phyloP scores from a whole-genome alignment of 108 stramenopile species.

The Aurantiochytrium sp. region DNA sequence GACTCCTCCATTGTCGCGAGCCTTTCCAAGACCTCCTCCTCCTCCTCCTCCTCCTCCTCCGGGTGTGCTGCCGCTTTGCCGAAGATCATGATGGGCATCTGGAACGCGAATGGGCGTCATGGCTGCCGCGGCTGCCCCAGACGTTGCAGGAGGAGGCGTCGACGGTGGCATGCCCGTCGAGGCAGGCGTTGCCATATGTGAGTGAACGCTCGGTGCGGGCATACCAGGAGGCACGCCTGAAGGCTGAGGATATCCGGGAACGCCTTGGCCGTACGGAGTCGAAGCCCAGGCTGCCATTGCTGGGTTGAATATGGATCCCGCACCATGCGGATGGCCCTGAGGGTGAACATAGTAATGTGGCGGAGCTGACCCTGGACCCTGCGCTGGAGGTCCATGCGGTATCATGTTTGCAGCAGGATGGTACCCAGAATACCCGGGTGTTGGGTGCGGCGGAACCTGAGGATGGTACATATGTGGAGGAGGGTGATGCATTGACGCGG shows the following conservation, averaged over 20 bases:
- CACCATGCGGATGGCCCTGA: background rate
- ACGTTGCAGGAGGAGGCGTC: too few species aligned
- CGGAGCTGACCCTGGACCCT: background rate
- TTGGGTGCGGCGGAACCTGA: background rate
- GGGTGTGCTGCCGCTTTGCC: too few species aligned
- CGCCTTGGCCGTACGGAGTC: background rate
- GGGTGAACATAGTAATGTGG: background rate
- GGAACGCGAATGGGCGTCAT: too few species aligned
- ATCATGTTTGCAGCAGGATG: background rate
- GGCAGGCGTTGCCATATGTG: too few species aligned
- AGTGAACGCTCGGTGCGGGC: too few species aligned
- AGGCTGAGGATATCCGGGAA: background rate
- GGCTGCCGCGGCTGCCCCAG: too few species aligned
- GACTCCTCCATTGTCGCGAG: too few species aligned
- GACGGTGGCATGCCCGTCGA: too few species aligned
- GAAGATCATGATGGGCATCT: too few species aligned
- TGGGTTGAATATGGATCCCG: background rate
- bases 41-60: too few species aligned
- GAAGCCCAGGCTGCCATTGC: background rate
- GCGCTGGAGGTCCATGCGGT: background rate
- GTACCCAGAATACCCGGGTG: background rate
- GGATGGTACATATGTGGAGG: background rate
- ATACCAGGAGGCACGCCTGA: too few species aligned
- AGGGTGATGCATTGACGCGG: background rate
- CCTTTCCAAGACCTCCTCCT: too few species aligned